A percentile compares a stretch with the other conserved stretches of the same genome.
Conservation (phyloP, 441 rosid species). For the Dalechampia spathulata region DNA sequence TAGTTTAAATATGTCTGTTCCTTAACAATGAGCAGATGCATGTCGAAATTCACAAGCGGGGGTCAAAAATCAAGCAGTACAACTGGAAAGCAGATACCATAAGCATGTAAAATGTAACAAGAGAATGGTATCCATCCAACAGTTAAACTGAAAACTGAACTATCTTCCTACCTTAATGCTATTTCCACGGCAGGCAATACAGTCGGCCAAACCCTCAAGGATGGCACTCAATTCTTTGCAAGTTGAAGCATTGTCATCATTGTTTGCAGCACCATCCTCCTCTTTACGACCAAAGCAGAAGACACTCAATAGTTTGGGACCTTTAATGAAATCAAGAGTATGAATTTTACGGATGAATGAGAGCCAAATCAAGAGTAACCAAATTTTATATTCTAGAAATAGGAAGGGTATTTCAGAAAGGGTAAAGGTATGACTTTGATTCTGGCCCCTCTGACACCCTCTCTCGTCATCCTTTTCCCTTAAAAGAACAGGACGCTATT, state of each 20-base stretch:
- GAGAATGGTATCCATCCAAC: not conserved
- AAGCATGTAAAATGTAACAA: not conserved
- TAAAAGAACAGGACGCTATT: not conserved
- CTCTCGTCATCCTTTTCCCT: not conserved
- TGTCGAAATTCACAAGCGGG: slow-evolving; percentile 5
- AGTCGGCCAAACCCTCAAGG: slow-evolving; percentile 71
- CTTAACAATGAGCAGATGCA: not conserved
- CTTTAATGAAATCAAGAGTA: slow-evolving; percentile 31
- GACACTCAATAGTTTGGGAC: slow-evolving; percentile 51
- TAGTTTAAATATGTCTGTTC: not conserved
- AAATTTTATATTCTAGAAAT: slow-evolving; percentile 7
- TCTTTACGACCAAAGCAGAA: slow-evolving; percentile 43
- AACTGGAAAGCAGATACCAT: not conserved
- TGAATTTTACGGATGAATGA: slow-evolving; percentile 6
- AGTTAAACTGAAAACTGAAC: not conserved
- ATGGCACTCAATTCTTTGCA: slow-evolving; percentile 30
- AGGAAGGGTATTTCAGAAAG: not conserved
- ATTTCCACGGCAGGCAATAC: slow-evolving; percentile 45
- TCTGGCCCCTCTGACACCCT: not conserved
- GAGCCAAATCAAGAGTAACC: slow-evolving; percentile 1
- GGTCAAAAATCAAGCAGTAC: not conserved
- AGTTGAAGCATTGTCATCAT: slow-evolving; percentile 18
- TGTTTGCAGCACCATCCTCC: slow-evolving; percentile 26
- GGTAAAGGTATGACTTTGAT: not conserved
- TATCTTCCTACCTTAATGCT: slow-evolving; percentile 28